phyloP scores from a whole-genome alignment of 768 basidiomycete genomes.

The Tylopilus plumbeoviolaceoides region DNA sequence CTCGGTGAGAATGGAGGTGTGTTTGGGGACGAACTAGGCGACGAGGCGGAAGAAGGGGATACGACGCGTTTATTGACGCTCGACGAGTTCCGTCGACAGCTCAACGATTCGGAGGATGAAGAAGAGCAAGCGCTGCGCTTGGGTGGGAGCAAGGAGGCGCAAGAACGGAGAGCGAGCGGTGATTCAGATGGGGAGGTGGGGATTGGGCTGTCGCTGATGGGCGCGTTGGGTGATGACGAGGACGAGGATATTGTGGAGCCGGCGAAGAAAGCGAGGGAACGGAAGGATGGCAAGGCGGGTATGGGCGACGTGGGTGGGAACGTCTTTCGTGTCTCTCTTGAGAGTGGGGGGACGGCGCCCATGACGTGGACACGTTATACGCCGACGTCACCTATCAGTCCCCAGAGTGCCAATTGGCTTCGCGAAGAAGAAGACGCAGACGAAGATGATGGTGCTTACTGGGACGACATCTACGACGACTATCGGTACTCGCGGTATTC shows the following conservation, averaged over 20 bases:
- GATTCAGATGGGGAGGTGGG: slow-evolving; percentile 59
- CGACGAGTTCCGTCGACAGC: slow-evolving; percentile 22
- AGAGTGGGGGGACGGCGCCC: slow-evolving; percentile 7
- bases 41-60: slow-evolving; percentile 14
- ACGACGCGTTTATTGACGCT: slow-evolving; percentile 24
- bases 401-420: not conserved
- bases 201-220: slow-evolving; percentile 66
- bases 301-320: slow-evolving; percentile 10
- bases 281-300: not conserved
- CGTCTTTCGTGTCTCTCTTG: not conserved
- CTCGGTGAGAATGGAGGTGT: not conserved
- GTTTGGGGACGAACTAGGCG: not conserved
- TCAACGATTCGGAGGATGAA: slow-evolving; percentile 12
- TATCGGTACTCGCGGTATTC: slow-evolving; percentile 71
- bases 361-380: slow-evolving; percentile 30
- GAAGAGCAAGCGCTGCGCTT: not conserved
- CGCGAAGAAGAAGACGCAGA: slow-evolving; percentile 14
- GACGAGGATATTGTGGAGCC: slow-evolving; percentile 10
- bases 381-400: slow-evolving; percentile 20
- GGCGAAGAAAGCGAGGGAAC: not conserved
- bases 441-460: slow-evolving; percentile 39
- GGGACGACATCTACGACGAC: slow-evolving; percentile 82
- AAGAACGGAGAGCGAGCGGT: slow-evolving; percentile 19
- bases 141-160: not conserved
- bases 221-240: slow-evolving; percentile 39